phyloP scores from a whole-genome alignment of 1,284 basidiomycete genomes.

The Cryptococcus sp. region DNA sequence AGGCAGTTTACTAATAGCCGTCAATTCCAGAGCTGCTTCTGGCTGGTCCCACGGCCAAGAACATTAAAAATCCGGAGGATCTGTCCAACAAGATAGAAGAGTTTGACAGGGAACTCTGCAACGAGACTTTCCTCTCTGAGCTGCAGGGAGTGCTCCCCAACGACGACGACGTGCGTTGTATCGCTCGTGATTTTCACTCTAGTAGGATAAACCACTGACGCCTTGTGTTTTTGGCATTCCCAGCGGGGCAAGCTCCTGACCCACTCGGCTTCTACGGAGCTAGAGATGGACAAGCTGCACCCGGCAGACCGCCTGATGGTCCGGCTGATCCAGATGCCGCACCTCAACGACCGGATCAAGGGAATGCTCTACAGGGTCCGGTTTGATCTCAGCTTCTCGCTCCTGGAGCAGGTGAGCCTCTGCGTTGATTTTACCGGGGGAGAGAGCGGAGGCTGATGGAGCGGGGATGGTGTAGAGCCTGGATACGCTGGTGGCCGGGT shows the following conservation, averaged over 20 bases:
- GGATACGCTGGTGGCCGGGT: constrained; percentile 73
- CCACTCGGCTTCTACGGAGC: constrained; percentile 66
- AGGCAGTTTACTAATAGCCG: constrained; percentile 4
- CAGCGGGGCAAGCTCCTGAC: constrained; percentile 87
- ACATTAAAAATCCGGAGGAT: constrained; percentile 67
- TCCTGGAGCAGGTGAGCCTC: constrained; percentile 54
- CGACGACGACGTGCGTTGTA: constrained; percentile 69
- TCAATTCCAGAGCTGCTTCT: constrained; percentile 72
- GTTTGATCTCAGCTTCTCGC: constrained; percentile 75
- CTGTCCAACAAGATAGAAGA: constrained; percentile 76
- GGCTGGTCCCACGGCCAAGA: constrained; percentile 67
- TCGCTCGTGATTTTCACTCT: constrained; percentile 2
- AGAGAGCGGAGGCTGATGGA: constrained; percentile 17
- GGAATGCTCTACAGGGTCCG: constrained; percentile 87
- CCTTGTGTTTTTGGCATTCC: too few species aligned
- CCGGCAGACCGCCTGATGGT: constrained; percentile 96
- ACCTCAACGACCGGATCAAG: constrained; percentile 84
- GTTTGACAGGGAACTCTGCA: constrained; percentile 80
- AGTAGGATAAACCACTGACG: constrained; percentile 8
- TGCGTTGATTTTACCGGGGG: too few species aligned
- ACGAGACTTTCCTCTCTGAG: constrained; percentile 80
- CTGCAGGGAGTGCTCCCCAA: constrained; percentile 80
- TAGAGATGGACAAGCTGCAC: constrained; percentile 83
- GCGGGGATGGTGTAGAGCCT: constrained; percentile 59
- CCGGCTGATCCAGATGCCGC: constrained; percentile 90